Percentiles rank a stretch among this genome's conserved stretches.
Conservation (phyloP, 495 filamentous ascomycete species). For the Letharia lupina region DNA sequence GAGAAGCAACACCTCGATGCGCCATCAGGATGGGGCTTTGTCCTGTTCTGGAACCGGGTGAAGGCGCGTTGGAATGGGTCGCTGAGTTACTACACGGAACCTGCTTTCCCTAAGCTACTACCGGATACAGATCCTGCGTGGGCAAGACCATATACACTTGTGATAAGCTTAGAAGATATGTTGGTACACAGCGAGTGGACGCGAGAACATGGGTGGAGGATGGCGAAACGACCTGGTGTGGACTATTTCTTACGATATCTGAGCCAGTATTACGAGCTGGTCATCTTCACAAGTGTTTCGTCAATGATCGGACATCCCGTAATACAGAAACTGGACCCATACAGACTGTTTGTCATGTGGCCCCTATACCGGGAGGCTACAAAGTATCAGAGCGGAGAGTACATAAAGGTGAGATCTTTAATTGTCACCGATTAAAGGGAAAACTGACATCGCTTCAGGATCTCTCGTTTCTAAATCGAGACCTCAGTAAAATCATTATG, state of each 20-base stretch:
- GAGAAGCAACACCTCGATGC: constrained; percentile 54
- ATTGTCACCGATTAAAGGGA: background rate
- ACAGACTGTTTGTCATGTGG: constrained; percentile 80
- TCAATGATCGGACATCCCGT: constrained; percentile 75
- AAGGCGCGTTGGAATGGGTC: constrained; percentile 64
- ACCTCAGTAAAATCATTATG: constrained; percentile 87
- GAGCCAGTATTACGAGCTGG: constrained; percentile 94
- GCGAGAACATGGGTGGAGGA: constrained; percentile 87
- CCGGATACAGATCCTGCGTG: constrained; percentile 78
- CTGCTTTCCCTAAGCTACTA: constrained; percentile 86
- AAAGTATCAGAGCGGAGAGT: constrained; percentile 87
- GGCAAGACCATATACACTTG: constrained; percentile 84
- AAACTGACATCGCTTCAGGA: constrained; percentile 47
- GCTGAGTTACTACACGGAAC: constrained; percentile 88
- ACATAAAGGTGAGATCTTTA: constrained; percentile 68
- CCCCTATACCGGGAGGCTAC: constrained; percentile 92
- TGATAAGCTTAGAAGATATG: constrained; percentile 86
- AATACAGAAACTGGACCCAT: constrained; percentile 91
- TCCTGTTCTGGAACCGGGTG: constrained; percentile 68
- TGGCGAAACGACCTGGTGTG: constrained; percentile 88
- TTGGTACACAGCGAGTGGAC: constrained; percentile 91
- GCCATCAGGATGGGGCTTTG: constrained; percentile 64
- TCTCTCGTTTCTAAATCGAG: constrained; percentile 89
- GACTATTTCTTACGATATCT: constrained; percentile 97
- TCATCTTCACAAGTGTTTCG: constrained; percentile 84